Evolutionary conservation across 805 yeast genomes (phyloP).

Genomic region (Starmerella apis): DNA sequence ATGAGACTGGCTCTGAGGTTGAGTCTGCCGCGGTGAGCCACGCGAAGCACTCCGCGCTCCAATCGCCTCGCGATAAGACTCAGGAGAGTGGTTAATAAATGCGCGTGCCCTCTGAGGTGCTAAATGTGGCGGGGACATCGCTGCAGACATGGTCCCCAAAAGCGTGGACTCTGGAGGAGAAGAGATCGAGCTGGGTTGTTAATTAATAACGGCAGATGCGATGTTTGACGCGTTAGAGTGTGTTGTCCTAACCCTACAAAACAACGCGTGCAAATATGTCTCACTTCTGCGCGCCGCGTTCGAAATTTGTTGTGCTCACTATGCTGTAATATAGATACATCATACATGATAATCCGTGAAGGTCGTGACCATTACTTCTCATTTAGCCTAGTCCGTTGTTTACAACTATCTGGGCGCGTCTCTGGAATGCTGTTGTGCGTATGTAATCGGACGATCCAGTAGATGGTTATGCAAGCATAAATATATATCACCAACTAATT

Average conservation of each 20-base stretch:
- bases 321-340: no score
- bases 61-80: constrained; percentile 51
- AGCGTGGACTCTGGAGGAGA: constrained; percentile 6
- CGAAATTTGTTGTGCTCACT: no score
- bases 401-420: no score
- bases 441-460: neutral
- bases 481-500: neutral
- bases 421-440: constrained; percentile 4
- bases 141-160: constrained; percentile 9
- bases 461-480: constrained; percentile 1
- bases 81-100: constrained; percentile 85
- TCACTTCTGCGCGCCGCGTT: neutral
- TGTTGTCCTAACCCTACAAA: constrained; percentile 1
- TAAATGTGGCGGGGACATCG: constrained; percentile 5
- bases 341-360: no score
- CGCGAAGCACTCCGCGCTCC: neutral
- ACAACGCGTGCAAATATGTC: constrained; percentile 1
- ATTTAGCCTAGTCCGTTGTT: no score
- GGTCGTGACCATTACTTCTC: no score
- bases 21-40: neutral
- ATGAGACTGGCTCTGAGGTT: neutral
- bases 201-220: constrained; percentile 5
- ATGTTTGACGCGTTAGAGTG: constrained; percentile 8
- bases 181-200: neutral
- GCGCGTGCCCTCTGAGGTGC: constrained; percentile 36